These are phyloP conservation scores for Rhodotorula babjevae DNA, from an alignment of 768 basidiomycete species.

Conservation along the genomic window DNA sequence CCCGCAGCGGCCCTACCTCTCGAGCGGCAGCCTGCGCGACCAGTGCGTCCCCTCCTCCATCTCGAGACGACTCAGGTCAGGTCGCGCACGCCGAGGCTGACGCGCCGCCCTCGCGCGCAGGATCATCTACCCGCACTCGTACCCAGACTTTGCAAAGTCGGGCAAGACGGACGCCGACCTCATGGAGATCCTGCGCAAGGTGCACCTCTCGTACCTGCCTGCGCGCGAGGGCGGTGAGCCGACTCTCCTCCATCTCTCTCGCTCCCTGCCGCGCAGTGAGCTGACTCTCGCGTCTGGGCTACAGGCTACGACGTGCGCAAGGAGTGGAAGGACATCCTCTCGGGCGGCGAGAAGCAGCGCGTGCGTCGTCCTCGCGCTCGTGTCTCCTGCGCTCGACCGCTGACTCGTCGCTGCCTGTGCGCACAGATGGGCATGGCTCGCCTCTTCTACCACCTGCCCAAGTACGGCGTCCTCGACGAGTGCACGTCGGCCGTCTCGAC, in stretches of 20 bases:
- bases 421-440: constrained; percentile 79
- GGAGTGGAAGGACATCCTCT: constrained; percentile 89
- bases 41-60: constrained; percentile 53
- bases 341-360: constrained; percentile 90
- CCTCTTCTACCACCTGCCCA: constrained; percentile 81
- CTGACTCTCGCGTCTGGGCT: constrained; percentile 42
- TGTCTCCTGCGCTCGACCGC: neutral
- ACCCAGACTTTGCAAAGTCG: constrained; percentile 61
- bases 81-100: constrained; percentile 3
- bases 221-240: constrained; percentile 70
- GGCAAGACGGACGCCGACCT: constrained; percentile 66
- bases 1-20: constrained; percentile 91
- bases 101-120: constrained; percentile 40
- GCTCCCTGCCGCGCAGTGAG: accelerated
- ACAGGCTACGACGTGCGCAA: constrained; percentile 64
- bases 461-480: constrained; percentile 81
- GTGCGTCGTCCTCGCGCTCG: constrained; percentile 48
- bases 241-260: neutral
- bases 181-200: constrained; percentile 69
- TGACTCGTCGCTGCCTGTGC: neutral
- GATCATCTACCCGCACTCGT: constrained; percentile 85
- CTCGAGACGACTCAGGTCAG: neutral
- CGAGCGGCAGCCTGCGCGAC: constrained; percentile 76
- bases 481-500: constrained; percentile 93
- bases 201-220: constrained; percentile 77